Evolutionary conservation across 140 eudicot species (phyloP).

Genomic region (Ambrosia hybrid): DNA sequence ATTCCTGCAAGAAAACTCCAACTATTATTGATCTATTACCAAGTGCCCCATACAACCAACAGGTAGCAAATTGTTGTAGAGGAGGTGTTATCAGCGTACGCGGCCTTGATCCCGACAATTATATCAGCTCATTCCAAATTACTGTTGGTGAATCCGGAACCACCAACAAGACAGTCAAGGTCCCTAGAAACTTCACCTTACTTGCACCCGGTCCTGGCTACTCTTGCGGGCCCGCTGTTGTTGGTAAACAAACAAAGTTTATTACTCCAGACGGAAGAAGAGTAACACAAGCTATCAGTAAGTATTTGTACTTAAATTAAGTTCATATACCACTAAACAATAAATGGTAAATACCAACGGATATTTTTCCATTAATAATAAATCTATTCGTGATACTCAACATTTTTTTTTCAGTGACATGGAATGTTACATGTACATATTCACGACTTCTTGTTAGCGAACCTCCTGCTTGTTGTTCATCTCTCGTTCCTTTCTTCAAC

Average conservation of each 20-base stretch:
- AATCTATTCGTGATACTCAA: too few relatives aligned
- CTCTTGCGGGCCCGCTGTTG: background rate
- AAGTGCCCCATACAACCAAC: conserved; percentile 87
- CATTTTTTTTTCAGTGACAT: too few relatives aligned
- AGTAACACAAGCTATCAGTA: background rate
- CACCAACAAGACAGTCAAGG: conserved; percentile 66
- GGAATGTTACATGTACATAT: background rate
- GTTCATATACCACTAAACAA: background rate
- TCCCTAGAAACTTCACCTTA: conserved; percentile 75
- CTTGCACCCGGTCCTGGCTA: conserved; percentile 23
- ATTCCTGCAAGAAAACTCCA: conserved; percentile 75
- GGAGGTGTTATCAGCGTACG: conserved; percentile 82
- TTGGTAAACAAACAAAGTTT: background rate
- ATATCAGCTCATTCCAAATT: conserved; percentile 72
- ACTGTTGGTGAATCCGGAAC: conserved; percentile 83
- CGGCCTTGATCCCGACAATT: conserved; percentile 67
- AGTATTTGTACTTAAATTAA: conserved; percentile 14
- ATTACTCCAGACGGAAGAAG: background rate
- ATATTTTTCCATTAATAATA: too few relatives aligned
- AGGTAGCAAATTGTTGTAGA: conserved; percentile 84
- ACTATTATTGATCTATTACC: conserved; percentile 75
- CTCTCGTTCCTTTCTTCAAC: conserved; percentile 75
- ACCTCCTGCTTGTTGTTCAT: conserved; percentile 84
- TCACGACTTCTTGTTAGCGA: conserved; percentile 43
- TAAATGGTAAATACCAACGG: too few relatives aligned